Evolutionary conservation across 2,329 filamentous ascomycete genomes (phyloP).

Genomic region (Fusarium burgessii): DNA sequence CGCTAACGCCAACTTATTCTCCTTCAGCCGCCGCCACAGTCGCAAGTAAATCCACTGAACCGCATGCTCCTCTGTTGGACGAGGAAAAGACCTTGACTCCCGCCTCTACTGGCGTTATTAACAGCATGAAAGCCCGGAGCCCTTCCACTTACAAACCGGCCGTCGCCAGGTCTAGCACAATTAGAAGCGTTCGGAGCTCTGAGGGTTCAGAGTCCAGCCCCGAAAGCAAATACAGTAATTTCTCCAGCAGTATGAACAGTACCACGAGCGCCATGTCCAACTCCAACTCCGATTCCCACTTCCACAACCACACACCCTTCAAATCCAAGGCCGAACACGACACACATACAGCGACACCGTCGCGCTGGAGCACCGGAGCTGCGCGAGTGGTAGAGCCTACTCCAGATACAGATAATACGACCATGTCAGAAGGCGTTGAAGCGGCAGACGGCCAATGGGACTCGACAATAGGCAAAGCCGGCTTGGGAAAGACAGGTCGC

Average conservation of each 20-base stretch:
- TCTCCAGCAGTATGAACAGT: constrained; percentile 69
- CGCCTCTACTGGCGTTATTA: constrained; percentile 55
- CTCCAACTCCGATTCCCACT: constrained; percentile 53
- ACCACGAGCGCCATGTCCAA: constrained; percentile 62
- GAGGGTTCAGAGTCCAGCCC: constrained; percentile 63
- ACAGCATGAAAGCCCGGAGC: constrained; percentile 54
- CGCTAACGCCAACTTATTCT: constrained; percentile 38
- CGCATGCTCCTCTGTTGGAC: constrained; percentile 47
- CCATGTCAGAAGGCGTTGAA: constrained; percentile 52
- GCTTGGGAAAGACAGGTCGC: constrained; percentile 78
- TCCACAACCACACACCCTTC: constrained; percentile 50
- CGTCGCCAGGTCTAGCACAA: constrained; percentile 57
- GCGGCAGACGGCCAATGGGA: constrained; percentile 64
- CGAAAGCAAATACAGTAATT: constrained; percentile 62
- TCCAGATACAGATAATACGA: constrained; percentile 43
- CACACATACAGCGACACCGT: constrained; percentile 43
- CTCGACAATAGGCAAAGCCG: constrained; percentile 76
- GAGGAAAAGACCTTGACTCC: constrained; percentile 52
- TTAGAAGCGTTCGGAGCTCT: constrained; percentile 68
- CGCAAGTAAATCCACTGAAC: constrained; percentile 37
- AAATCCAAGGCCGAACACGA: constrained; percentile 54
- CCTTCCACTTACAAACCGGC: constrained; percentile 50
- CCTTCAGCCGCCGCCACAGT: constrained; percentile 35
- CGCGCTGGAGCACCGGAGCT: constrained; percentile 49
- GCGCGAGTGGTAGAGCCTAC: constrained; percentile 50